phyloP scores from a whole-genome alignment of 2,329 filamentous ascomycete genomes.

The Neofusicoccum sp. region DNA sequence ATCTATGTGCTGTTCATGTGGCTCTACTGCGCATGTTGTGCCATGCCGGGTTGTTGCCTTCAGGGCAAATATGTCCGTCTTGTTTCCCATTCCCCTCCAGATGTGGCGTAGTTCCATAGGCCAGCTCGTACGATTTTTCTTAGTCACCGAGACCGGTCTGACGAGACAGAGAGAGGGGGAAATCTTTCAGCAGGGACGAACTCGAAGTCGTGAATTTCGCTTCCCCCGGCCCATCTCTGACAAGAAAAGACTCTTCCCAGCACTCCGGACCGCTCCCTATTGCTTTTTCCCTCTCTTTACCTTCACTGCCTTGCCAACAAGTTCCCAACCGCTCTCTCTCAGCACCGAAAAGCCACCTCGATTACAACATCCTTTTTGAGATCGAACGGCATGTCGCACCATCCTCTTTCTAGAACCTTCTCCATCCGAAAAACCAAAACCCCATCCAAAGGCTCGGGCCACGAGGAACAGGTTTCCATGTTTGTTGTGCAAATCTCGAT shows the following conservation, averaged over 20 bases:
- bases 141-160: no score
- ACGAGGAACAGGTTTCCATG: no score
- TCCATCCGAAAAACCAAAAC: neutral
- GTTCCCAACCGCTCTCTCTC: no score
- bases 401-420: slow-evolving; percentile 3
- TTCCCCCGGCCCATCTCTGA: no score
- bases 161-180: no score
- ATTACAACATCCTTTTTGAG: slow-evolving; percentile 6
- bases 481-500: no score
- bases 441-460: neutral
- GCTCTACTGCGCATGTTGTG: neutral
- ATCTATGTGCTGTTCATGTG: neutral
- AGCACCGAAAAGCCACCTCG: neutral
- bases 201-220: no score
- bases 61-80: neutral
- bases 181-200: no score
- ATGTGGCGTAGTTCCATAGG: no score
- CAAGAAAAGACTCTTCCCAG: no score
- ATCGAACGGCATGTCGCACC: neutral
- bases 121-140: neutral
- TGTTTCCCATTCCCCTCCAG: neutral
- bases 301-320: neutral
- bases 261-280: no score
- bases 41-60: neutral
- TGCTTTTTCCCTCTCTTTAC: neutral